Evolutionary conservation across 768 basidiomycete genomes (phyloP), one percentile per base, ranked within the genome.

Genomic region (Suillus variegatus): DNA sequence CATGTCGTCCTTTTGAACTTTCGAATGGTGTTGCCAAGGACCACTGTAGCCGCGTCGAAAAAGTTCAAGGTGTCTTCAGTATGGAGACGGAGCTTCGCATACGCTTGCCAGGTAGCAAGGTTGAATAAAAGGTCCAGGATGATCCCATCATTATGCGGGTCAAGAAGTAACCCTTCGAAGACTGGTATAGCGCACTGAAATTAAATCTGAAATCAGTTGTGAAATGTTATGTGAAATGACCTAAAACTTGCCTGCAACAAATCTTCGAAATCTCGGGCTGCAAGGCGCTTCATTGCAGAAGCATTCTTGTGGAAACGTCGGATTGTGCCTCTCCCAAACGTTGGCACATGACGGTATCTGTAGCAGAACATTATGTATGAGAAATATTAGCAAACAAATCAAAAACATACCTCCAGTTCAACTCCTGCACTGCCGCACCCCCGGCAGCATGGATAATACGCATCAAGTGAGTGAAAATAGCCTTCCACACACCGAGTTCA

Each of bases 401-500:
- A n/a, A n/a, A n/a, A n/a, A n/a, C n/a, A n/a, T n/a, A 20, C 75
- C 73, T 65, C 13, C 36, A 16, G 65, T 77, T 66, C 22, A 41
- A 41, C 41, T 41, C 41, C 1, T 41, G 41, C 6, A 41, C 1
- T 3, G 6, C 14, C 0, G 16, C 41, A 41, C 67, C 51, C 0
- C 64, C 65, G 4, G 55, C 62, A 0, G 70, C 63, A n/a, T 71
- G 6, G 0, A 79, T 60, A 7, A 81, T 43, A 6, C 18, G 7
- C 43, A 43, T 2, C 18, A 43, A 43, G 18, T 43, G 80, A 0
- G 69, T 71, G 35, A 81, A 73, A 1, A 80, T 14, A 0, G 65
- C 46, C 49, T 79, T 79, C 77, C 78, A 82, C 0, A 76, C 75
- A 2, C 81, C 81, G 0, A 81, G 70, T 58, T 81, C 81, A 51